Evolutionary conservation across 352 stramenopile genomes (phyloP), one percentile per base, ranked within the genome.

Genomic region (Phytophthora chlamydospora): DNA sequence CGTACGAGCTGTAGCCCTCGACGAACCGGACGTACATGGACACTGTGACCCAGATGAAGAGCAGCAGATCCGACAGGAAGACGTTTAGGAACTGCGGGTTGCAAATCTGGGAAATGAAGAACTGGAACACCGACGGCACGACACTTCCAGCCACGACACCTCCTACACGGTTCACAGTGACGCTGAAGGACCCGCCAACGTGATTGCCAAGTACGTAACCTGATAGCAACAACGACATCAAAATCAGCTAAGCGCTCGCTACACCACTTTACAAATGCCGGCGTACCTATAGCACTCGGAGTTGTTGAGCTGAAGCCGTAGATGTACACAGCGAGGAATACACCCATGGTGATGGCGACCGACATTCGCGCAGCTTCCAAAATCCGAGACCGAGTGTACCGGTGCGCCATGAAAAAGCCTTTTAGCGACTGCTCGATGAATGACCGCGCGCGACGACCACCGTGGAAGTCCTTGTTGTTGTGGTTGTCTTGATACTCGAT

Each of bases 121-220:
- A 92, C 76, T 91, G 80, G 56, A 91, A 90, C 0, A 95, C 82
- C 13, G 83, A 93, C 19, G 85, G 85, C 46, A 95, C 75, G 32
- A 95, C 82, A 62, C 80, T 91, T 3, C 83, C 85, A 1, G 85
- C 85, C n/a, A 95, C 82, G 52, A 95, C 83, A 42, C 85, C 85
- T 13, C 77, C 85, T 10, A 95, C 85, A 63, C 85, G 85, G n/a
- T 92, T 92, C 63, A 91, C 78, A 0, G 85, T 94, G 14, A 90
- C 74, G 16, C 80, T 86, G 55, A 94, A 94, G 1, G 81, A 91
- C 10, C 83, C 83, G 32, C 85, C 85, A 41, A 94, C 81, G 53
- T 86, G 69, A 41, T 87, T 91, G 3, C 85, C 80, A 80, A 94
- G 92, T 44, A 94, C 78, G 70, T 90, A 92, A 24, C 21, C 21